Evolutionary conservation across 2,329 filamentous ascomycete species (phyloP), one percentile per base, ranked within the genome.

Genomic region (Myriosclerotinia scirpicola): DNA sequence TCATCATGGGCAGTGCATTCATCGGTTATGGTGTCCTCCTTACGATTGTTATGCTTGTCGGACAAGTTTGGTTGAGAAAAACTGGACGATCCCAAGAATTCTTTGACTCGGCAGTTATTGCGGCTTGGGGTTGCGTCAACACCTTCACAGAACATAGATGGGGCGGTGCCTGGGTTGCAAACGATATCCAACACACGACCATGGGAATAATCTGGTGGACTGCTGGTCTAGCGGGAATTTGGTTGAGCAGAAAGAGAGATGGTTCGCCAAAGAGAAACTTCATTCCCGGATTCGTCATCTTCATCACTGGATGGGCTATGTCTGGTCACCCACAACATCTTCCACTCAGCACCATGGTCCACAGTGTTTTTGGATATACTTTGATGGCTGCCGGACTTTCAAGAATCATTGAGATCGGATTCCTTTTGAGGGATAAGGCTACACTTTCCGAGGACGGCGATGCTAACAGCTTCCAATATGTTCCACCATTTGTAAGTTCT

Each of bases 131-230:
- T 44, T 96, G 92, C 76, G 89, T 99, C 79, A 99, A 98, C 79
- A 98, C 95, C 11, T 98, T 99, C 73, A 99, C 95, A 22, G 95
- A 98, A 79, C 95, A 99, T 77, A 87, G 90, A 63, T 99, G 95
- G 95, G 95, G 95, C 65, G 83, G 83, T 0, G 84, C 86, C 0
- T 99, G 95, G 95, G 92, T 90, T 63, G 87, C 86, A 78, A 98
- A 97, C 75, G 95, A 99, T 78, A 87, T 97, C 80, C 94, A 99
- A 78, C 95, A 99, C 78, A 99, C 95, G 0, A 92, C 91, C n/a
- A 98, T 99, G 94, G 95, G 95, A n/a, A 87, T 99, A 69, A 88
- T 99, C 62, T 99, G 95, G 95, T 99, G 94, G 94, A 91, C 88
- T 73, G 94, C 95, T 9, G 95, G 95, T 34, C 81, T 99, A 40